A percentile compares a stretch with the other conserved stretches of the same genome.
Evolutionary conservation across 192 early-diverging fungal species (phyloP).

Genomic region (Chytriomyces confervae): DNA sequence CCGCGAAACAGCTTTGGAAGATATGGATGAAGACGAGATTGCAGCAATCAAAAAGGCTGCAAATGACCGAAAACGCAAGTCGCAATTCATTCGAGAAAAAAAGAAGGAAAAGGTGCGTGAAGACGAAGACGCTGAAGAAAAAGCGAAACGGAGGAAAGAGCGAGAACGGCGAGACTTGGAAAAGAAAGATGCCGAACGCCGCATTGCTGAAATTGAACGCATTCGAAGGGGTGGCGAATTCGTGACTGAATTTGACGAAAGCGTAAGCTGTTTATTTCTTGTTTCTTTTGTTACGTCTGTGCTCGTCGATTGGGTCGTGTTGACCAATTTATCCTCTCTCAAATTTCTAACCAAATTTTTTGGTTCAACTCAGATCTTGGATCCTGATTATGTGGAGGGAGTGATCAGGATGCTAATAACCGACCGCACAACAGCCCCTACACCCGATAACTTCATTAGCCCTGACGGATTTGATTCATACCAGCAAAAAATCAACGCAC

Average conservation of each 20-base stretch:
- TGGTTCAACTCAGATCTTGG: constrained; percentile 33
- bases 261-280: neutral
- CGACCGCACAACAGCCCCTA: constrained; percentile 42
- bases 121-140: constrained; percentile 13
- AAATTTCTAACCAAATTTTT: neutral
- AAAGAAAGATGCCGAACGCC: constrained; percentile 1
- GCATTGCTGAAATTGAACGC: constrained; percentile 15
- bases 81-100: constrained; percentile 23
- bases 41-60: constrained; percentile 16
- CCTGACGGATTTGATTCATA: constrained; percentile 46
- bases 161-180: constrained; percentile 13
- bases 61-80: constrained; percentile 15
- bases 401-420: constrained; percentile 43
- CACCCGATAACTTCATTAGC: constrained; percentile 48
- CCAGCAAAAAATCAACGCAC: constrained; percentile 33
- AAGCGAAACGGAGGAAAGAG: constrained; percentile 25
- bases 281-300: neutral
- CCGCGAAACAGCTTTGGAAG: neutral
- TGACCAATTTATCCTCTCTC: neutral
- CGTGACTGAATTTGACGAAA: constrained; percentile 8
- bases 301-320: too few relatives aligned
- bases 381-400: constrained; percentile 49
- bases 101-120: constrained; percentile 25
- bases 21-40: constrained; percentile 13
- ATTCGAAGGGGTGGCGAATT: constrained; percentile 9